Conservation (phyloP, 495 filamentous ascomycete genomes). For the Barbatosphaeria neglecta region DNA sequence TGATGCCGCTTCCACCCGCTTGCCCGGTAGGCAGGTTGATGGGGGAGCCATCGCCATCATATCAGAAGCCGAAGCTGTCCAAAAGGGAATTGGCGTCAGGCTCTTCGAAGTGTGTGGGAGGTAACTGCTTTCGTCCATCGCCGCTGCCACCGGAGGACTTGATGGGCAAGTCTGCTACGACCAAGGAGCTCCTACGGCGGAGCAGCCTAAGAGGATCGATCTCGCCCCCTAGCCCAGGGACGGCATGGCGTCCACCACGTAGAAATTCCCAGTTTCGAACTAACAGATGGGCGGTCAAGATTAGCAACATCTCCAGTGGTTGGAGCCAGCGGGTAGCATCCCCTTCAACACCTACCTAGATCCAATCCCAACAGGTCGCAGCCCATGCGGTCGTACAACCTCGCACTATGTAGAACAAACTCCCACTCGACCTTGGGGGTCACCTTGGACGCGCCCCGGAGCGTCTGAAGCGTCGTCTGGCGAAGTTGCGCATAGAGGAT, state of each 20-base stretch:
- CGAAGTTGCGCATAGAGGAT: slow-evolving; percentile 81
- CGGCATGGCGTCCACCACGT: slow-evolving; percentile 24
- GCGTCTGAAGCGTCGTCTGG: slow-evolving; percentile 73
- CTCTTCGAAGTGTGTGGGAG: slow-evolving; percentile 68
- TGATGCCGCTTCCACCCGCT: too few species aligned
- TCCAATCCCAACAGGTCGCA: slow-evolving; percentile 89
- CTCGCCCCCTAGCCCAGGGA: slow-evolving; percentile 24
- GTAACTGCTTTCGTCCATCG: slow-evolving; percentile 43
- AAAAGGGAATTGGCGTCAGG: slow-evolving; percentile 67
- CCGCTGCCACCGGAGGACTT: slow-evolving; percentile 18
- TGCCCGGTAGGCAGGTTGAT: too few species aligned
- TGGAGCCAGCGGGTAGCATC: background rate
- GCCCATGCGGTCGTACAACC: slow-evolving; percentile 88
- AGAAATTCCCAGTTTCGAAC: slow-evolving; percentile 86
- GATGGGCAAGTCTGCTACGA: slow-evolving; percentile 67
- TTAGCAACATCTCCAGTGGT: background rate
- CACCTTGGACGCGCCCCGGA: slow-evolving; percentile 75
- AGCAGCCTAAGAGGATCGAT: slow-evolving; percentile 57
- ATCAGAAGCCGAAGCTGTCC: slow-evolving; percentile 59
- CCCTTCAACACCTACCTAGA: slow-evolving; percentile 46
- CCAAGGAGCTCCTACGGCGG: slow-evolving; percentile 60
- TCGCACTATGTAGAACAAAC: slow-evolving; percentile 80
- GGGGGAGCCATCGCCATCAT: too few species aligned
- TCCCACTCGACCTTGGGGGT: slow-evolving; percentile 72
- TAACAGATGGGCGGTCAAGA: slow-evolving; percentile 1